Conservation (phyloP, 257 asterid species). For the Schizonepeta tenuifolia region DNA sequence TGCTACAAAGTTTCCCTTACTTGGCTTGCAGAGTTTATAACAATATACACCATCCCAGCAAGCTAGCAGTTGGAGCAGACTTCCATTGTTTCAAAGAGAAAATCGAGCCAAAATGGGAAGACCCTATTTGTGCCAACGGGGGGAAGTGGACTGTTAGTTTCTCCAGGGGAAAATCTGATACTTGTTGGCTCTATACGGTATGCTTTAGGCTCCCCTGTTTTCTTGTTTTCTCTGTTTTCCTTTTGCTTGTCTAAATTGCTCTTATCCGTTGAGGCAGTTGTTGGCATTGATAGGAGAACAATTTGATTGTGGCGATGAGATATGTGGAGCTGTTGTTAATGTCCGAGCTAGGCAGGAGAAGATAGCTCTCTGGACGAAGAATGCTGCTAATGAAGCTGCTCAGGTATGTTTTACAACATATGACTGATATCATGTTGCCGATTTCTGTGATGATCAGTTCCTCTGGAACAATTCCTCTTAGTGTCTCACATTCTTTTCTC, state of each 20-base stretch:
- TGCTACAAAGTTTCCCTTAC: background rate
- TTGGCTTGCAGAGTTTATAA: conserved; percentile 69
- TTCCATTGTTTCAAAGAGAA: conserved; percentile 83
- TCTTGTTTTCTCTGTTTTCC: background rate
- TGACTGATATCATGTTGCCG: background rate
- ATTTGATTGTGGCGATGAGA: conserved; percentile 90
- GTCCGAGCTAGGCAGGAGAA: conserved; percentile 78
- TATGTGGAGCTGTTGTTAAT: conserved; percentile 94
- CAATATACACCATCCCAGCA: conserved; percentile 87
- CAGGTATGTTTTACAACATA: conserved; percentile 59
- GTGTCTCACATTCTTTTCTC: no score
- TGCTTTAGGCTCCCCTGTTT: background rate
- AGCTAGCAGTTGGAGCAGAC: conserved; percentile 77
- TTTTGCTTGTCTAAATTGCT: background rate
- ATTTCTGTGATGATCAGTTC: background rate
- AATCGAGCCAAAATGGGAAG: conserved; percentile 96
- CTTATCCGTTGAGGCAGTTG: conserved; percentile 48
- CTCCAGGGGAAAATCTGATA: conserved; percentile 75
- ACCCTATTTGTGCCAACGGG: conserved; percentile 91
- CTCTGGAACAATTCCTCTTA: background rate
- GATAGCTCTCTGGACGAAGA: conserved; percentile 88
- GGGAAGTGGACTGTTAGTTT: conserved; percentile 83
- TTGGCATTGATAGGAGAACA: conserved; percentile 97
- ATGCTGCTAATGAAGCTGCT: conserved; percentile 90
- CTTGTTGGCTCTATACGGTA: conserved; percentile 90